These are phyloP conservation scores for Adenanthera pavonina DNA, from an alignment of 306 rosid species.

Conservation along the genomic window DNA sequence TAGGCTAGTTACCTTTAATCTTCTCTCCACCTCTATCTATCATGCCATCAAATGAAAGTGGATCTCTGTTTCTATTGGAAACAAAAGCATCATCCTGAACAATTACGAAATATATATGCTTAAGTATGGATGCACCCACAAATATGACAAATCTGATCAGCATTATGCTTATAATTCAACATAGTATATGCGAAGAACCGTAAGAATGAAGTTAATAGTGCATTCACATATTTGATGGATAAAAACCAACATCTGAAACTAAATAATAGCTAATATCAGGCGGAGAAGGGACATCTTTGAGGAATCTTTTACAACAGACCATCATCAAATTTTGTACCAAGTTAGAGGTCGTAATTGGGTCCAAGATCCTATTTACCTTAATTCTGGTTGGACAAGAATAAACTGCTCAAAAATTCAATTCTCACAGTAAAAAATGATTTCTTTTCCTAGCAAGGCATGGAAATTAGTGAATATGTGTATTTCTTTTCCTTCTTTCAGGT, in stretches of 20 bases:
- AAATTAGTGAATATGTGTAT: not conserved
- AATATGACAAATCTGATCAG: constrained; percentile 3
- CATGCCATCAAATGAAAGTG: constrained; percentile 78
- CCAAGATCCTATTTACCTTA: constrained; percentile 28
- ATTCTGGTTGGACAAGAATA: constrained; percentile 13
- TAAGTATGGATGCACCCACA: not conserved
- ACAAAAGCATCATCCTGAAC: no score
- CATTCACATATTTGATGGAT: not conserved
- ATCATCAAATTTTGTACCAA: constrained; percentile 80
- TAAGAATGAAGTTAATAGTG: constrained; percentile 20
- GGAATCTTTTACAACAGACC: constrained; percentile 77
- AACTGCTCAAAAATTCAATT: constrained; percentile 35
- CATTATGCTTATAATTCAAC: no score
- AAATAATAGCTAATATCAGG: constrained; percentile 95
- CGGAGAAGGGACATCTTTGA: constrained; percentile 61
- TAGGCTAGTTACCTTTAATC: no score
- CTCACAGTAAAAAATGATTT: constrained; percentile 2
- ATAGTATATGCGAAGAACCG: constrained; percentile 3
- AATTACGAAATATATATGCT: constrained; percentile 16
- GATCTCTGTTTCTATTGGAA: constrained; percentile 81
- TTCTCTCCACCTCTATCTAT: no score
- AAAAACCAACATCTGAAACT: constrained; percentile 81
- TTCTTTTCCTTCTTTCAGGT: constrained; percentile 2
- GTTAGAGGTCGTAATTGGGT: constrained; percentile 34
- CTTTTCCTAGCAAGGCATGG: not conserved